Evolutionary conservation across 768 basidiomycete species (phyloP), one percentile per base, ranked within the genome.

Genomic region (Mrakia hoshinonis): DNA sequence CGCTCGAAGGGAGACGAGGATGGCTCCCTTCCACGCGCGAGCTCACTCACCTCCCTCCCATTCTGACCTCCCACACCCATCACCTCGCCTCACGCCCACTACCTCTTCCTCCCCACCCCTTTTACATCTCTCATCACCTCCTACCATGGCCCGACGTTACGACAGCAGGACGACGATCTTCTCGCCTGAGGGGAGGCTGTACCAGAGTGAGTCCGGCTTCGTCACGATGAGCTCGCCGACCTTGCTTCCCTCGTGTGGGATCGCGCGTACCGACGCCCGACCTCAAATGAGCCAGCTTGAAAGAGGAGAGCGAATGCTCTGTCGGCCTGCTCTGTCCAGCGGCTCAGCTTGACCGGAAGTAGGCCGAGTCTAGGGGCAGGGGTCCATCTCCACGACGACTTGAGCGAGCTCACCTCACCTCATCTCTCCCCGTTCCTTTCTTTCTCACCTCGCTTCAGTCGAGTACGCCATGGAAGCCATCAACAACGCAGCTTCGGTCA

Each of bases 381-480:
- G 13, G 22, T 11, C 1, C n/a, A n/a, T n/a, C n/a, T n/a, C n/a
- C n/a, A n/a, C n/a, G n/a, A n/a, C n/a, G n/a, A n/a, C 43, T 46
- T 24, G 36, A 39, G 15, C 36, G 49, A 48, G 60, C 68, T 36
- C n/a, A 48, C 29, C 36, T 51, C 54, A 38, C 54, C 34, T 24
- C 36, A 3, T 18, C 39, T 43, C 61, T 67, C n/a, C 60, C 20
- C 11, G 10, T 48, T 20, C 47, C 36, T 49, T 36, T 34, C 46
- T 39, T n/a, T 2, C 20, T 12, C 31, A 38, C 3, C 10, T 39
- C 26, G 29, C 6, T 39, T 4, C 61, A 95, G 95, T 98, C 83
- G 95, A 99, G 83, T 99, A 99, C 85, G 95, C 95, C 54, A 96
- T 98, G 92, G 96, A 98, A 79, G 92, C 93, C 71, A 97, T 98